Evolutionary conservation across 2,329 filamentous ascomycete species (phyloP).

Genomic region (Blastomyces emzantsi): DNA sequence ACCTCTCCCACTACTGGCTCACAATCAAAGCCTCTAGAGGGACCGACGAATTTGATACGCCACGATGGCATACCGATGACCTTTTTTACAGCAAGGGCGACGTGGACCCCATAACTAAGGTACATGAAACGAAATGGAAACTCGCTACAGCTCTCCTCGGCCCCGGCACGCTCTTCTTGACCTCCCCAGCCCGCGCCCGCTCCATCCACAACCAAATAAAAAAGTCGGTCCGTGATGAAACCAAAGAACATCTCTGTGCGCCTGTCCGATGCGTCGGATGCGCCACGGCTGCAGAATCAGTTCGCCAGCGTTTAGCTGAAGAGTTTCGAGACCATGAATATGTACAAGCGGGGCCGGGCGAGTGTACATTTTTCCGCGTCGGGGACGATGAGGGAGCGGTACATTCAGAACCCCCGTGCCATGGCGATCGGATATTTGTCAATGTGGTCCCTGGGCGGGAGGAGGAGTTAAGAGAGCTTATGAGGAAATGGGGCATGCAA

Average conservation of each 20-base stretch:
- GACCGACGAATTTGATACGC: slow-evolving; percentile 37
- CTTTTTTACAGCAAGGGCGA: slow-evolving; percentile 31
- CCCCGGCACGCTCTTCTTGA: slow-evolving; percentile 40
- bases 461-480: slow-evolving; percentile 23
- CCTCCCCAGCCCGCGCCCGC: slow-evolving; percentile 25
- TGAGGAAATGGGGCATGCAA: slow-evolving; percentile 28
- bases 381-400: slow-evolving; percentile 4
- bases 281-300: slow-evolving; percentile 34
- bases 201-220: slow-evolving; percentile 26
- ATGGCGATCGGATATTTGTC: slow-evolving; percentile 29
- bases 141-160: slow-evolving; percentile 42
- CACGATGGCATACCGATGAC: slow-evolving; percentile 45
- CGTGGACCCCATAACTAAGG: neutral
- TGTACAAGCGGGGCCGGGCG: slow-evolving; percentile 1
- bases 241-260: slow-evolving; percentile 33
- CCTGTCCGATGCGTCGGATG: slow-evolving; percentile 40
- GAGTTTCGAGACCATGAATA: slow-evolving; percentile 20
- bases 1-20: slow-evolving; percentile 39
- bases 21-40: slow-evolving; percentile 41
- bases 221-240: slow-evolving; percentile 18
- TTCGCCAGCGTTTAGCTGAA: slow-evolving; percentile 29
- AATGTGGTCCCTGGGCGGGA: slow-evolving; percentile 31
- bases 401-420: slow-evolving; percentile 6
- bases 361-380: slow-evolving; percentile 7
- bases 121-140: slow-evolving; percentile 39